A percentile compares a stretch with the other conserved stretches of the same genome.
Evolutionary conservation across 352 stramenopile species (phyloP).

Genomic region (Pythium inflatum): DNA sequence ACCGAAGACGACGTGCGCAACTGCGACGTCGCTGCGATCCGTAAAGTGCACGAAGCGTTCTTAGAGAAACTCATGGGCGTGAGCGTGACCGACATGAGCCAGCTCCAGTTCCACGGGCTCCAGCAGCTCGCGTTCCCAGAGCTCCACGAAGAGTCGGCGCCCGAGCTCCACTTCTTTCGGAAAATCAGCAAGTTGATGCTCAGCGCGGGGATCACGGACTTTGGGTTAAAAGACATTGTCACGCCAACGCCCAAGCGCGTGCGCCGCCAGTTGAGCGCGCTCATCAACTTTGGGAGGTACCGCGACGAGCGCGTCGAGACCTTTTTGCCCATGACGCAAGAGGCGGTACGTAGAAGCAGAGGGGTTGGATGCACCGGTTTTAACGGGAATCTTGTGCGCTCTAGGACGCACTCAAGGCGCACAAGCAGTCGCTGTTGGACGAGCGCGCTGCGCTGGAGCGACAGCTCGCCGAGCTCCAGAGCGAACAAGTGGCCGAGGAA

Average conservation of each 20-base stretch:
- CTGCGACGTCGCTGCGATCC: slow-evolving; percentile 71
- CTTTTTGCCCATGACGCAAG: slow-evolving; percentile 48
- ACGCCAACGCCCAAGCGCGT: slow-evolving; percentile 90
- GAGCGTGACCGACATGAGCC: slow-evolving; percentile 89
- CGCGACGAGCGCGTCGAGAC: slow-evolving; percentile 90
- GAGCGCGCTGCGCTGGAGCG: slow-evolving; percentile 63
- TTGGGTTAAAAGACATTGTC: slow-evolving; percentile 92
- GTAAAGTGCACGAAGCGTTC: slow-evolving; percentile 90
- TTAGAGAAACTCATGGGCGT: slow-evolving; percentile 91
- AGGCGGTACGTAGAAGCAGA: slow-evolving; percentile 40
- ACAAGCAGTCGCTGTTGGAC: slow-evolving; percentile 57
- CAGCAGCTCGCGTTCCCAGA: slow-evolving; percentile 87
- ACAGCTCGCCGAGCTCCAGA: slow-evolving; percentile 63
- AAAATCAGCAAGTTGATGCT: slow-evolving; percentile 89
- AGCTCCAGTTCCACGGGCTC: slow-evolving; percentile 87
- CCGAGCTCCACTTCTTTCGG: slow-evolving; percentile 93
- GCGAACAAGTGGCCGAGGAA: slow-evolving; percentile 57
- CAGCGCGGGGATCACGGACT: slow-evolving; percentile 94
- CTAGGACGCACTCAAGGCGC: slow-evolving; percentile 55
- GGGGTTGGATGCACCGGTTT: too few species aligned
- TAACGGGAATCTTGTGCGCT: too few species aligned
- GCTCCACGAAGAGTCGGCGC: slow-evolving; percentile 93
- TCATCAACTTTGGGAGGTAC: slow-evolving; percentile 98
- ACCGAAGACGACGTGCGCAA: slow-evolving; percentile 88
- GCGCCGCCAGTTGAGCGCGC: slow-evolving; percentile 91